phyloP scores from a whole-genome alignment of 164 flowering plant genomes.

The Liquidambar formosana region DNA sequence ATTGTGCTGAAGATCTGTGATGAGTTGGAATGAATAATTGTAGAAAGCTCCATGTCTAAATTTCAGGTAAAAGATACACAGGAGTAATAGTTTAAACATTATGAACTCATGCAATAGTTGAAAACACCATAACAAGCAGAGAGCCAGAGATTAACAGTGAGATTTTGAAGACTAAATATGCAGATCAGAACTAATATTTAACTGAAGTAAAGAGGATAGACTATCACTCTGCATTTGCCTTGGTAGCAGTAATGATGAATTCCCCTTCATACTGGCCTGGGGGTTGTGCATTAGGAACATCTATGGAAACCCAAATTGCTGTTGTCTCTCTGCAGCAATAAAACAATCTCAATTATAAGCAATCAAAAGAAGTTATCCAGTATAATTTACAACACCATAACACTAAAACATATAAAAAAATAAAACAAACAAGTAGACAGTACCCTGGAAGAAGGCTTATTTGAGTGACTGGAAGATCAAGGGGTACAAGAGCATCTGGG shows the following conservation, averaged over 20 bases:
- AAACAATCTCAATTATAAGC: conserved; percentile 7
- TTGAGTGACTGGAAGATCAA: conserved; percentile 73
- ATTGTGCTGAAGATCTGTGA: conserved; percentile 54
- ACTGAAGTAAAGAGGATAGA: conserved; percentile 35
- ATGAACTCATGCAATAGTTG: background rate
- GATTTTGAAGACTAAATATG: background rate
- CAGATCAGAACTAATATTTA: conserved; percentile 19
- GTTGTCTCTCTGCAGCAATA: conserved; percentile 75
- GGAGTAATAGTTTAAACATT: background rate
- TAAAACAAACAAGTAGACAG: conserved; percentile 14
- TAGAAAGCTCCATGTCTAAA: conserved; percentile 3
- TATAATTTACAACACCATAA: conserved; percentile 6
- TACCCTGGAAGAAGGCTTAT: conserved; percentile 83
- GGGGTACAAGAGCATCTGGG: conserved; percentile 98
- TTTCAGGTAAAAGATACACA: background rate
- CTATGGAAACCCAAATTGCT: conserved; percentile 84
- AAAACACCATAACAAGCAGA: background rate
- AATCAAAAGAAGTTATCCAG: background rate
- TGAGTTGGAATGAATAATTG: conserved; percentile 15
- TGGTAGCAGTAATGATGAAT: conserved; percentile 66
- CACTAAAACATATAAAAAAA: conserved; percentile 5
- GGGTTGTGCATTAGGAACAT: conserved; percentile 76
- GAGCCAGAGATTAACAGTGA: background rate
- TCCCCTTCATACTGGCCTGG: conserved; percentile 95
- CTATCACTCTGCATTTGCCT: conserved; percentile 66